Evolutionary conservation across 2,329 filamentous ascomycete species (phyloP), one percentile per base, ranked within the genome.

Genomic region (Zarea fungicola): DNA sequence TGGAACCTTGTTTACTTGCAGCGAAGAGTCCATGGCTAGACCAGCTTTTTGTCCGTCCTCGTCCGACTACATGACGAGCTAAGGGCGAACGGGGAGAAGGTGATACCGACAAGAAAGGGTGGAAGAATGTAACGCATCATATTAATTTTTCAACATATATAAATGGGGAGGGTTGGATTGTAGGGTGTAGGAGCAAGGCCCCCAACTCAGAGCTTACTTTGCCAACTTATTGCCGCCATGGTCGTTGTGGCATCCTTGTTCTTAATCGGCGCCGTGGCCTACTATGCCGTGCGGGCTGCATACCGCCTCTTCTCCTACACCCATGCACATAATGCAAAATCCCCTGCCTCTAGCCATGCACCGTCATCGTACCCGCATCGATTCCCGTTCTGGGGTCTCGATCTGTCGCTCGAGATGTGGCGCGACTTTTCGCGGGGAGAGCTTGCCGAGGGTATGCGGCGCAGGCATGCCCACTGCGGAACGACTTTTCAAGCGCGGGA

Each of bases 401-500:
- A 49, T 13, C n/a, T 49, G 14, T 43, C 40, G 11, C 19, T 49
- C 9, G 32, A 16, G 22, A 49, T 49, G 46, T 50, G 48, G 41
- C 34, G 35, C 3, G 48, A 50, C 21, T 50, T 45, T 21, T 25
- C n/a, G 23, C 26, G 40, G 19, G 48, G 48, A 19, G 22, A 28
- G 9, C 34, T 50, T 7, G 34, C 41, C 22, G 41, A 50, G 41
- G 41, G 41, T 7, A 39, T 45, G 41, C 40, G 48, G 11, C 19
- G 23, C 19, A 41, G 48, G 9, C 48, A 50, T 28, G 22, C 28
- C 3, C 40, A 26, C 21, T 29, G 11, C 41, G 41, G 48, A 18
- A 14, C 35, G 22, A 45, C 48, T 1, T 50, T 50, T 9, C 14
- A 26, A n/a, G 32, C 48, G 16, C 41, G 42, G 13, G 42, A 40